Percentiles rank a stretch among this genome's conserved stretches.
phyloP scores from a whole-genome alignment of 345 rosid genomes.

The Arabidopsis arenosa region DNA sequence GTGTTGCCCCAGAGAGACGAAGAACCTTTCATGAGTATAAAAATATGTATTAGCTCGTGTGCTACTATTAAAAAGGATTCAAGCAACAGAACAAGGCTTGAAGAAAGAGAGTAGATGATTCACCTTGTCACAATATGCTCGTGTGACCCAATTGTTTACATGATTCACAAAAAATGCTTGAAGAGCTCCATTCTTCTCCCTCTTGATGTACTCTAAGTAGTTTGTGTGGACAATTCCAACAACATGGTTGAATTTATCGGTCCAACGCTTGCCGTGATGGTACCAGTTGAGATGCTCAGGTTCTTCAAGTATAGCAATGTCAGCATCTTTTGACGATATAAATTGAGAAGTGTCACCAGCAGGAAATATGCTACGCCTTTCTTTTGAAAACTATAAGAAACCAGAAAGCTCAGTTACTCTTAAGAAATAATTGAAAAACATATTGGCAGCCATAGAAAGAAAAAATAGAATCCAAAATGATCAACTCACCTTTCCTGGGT shows the following conservation, averaged over 20 bases:
- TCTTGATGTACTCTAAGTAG: slow-evolving; percentile 96
- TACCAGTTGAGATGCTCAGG: slow-evolving; percentile 99
- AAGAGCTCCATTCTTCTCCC: slow-evolving; percentile 92
- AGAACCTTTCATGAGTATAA: slow-evolving; percentile 63
- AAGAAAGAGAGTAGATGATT: slow-evolving; percentile 7
- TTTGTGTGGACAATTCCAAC: slow-evolving; percentile 98
- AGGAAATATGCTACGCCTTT: slow-evolving; percentile 92
- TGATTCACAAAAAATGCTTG: slow-evolving; percentile 96
- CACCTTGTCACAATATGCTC: slow-evolving; percentile 95
- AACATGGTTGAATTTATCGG: slow-evolving; percentile 94
- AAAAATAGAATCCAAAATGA: slow-evolving; percentile 13
- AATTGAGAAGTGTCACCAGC: slow-evolving; percentile 96
- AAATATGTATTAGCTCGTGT: slow-evolving; percentile 21
- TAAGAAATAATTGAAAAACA: neutral
- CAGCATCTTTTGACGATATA: slow-evolving; percentile 87
- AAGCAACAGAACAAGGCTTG: slow-evolving; percentile 8
- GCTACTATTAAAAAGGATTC: neutral
- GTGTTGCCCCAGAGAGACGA: slow-evolving; percentile 97
- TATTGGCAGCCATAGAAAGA: neutral
- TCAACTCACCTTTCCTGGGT: slow-evolving; percentile 91
- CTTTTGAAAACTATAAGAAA: slow-evolving; percentile 76
- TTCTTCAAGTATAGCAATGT: slow-evolving; percentile 92
- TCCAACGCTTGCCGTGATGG: slow-evolving; percentile 96
- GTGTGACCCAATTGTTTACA: slow-evolving; percentile 86
- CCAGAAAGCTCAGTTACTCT: slow-evolving; percentile 26